Evolutionary conservation across 176 grass and related monocot genomes (phyloP), one percentile per base, ranked within the genome.

Genomic region (Cenchrus americanus): DNA sequence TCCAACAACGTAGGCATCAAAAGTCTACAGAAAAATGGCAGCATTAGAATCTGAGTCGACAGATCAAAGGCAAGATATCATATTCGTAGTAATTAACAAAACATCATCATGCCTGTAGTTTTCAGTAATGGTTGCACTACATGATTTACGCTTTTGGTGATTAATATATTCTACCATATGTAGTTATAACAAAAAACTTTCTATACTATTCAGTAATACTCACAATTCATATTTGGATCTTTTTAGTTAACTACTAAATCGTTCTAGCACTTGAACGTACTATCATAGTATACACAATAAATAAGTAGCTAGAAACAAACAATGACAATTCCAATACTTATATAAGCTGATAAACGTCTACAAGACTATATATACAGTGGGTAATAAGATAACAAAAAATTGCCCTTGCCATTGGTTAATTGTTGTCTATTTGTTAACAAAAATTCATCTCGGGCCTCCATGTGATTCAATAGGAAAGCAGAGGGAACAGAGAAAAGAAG

Each of bases 1-100:
- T 18, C 96, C 96, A 69, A 93, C 87, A 69, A 98, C 80, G 86
- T 95, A 94, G 12, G 85, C 93, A 90, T 98, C 93, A 79, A 98
- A 98, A 53, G 87, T 95, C 96, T 98, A 67, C 8, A 78, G 18
- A 82, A 23, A 58, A 37, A 55, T 54, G 5, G 27, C 66, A 46
- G 37, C 37, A 71, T 42, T 44, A 24, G 2, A 71, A 54, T 60
- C 66, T 34, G 22, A 66, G 48, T 64, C 27, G 23, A 78, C 46
- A 59, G 10, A 84, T 54, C 47, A 74, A 80, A 51, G 11, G 4
- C 43, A 23, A 5, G 41, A 26, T 53, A 81, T 43, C 44, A 51
- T n/a, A 68, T 40, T 41, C 8, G 9, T 18, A 40, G 8, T 68
- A 14, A 53, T 52, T 30, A 66, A 66, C n/a, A 14, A 41, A 24